These are phyloP conservation scores for Dioscorea cayenensis DNA, from an alignment of 116 monocot genomes.

Conservation along the genomic window DNA sequence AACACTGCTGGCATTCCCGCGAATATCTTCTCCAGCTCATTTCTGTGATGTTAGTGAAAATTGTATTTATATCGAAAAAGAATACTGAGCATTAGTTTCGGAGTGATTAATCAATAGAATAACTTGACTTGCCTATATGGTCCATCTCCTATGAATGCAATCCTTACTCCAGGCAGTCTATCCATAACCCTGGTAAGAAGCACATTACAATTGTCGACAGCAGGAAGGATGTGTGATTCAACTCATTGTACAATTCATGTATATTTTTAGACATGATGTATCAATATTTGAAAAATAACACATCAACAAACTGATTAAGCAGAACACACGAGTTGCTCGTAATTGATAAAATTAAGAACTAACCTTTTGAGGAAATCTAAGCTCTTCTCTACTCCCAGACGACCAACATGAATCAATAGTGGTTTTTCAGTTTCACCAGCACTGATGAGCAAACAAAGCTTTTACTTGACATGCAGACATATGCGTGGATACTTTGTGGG, in stretches of 20 bases:
- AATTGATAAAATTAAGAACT: constrained; percentile 5
- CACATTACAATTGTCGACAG: not conserved
- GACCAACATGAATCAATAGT: constrained; percentile 91
- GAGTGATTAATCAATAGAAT: not conserved
- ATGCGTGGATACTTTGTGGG: not conserved
- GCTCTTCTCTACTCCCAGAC: constrained; percentile 89
- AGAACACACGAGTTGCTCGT: not conserved
- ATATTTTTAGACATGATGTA: not conserved
- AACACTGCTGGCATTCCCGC: constrained; percentile 78
- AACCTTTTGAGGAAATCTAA: constrained; percentile 87
- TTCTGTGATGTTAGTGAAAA: constrained; percentile 20
- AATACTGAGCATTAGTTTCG: too few species aligned
- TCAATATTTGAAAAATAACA: too few species aligned
- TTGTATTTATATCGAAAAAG: too few species aligned
- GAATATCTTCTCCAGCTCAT: constrained; percentile 87
- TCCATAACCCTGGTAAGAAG: constrained; percentile 67
- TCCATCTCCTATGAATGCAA: constrained; percentile 97
- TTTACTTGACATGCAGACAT: not conserved
- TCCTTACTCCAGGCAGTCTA: constrained; percentile 76
- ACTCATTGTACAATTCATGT: not conserved
- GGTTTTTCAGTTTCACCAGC: constrained; percentile 86
- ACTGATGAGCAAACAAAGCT: constrained; percentile 19
- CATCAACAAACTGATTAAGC: too few species aligned
- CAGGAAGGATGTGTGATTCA: too few species aligned
- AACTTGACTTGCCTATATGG: constrained; percentile 60